phyloP scores from a whole-genome alignment of 306 rosid genomes.

The Fagus crenata region DNA sequence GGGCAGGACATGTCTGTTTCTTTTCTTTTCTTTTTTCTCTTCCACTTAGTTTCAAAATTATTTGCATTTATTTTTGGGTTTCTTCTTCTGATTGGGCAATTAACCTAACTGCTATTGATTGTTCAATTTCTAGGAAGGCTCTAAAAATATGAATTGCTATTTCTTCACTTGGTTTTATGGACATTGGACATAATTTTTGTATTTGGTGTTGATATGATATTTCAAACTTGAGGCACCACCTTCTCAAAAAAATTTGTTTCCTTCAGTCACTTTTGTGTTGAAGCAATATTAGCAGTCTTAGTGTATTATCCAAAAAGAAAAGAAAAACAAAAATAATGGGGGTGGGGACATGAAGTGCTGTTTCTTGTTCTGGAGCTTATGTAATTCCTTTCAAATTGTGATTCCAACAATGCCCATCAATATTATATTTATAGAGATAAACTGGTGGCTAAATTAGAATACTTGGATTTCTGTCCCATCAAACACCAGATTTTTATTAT shows the following conservation, averaged over 20 bases:
- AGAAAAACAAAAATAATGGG: neutral
- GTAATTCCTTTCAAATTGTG: neutral
- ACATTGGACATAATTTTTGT: neutral
- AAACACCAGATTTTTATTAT: slow-evolving; percentile 9
- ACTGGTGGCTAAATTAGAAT: neutral
- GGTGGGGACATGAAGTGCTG: neutral
- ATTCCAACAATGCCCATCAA: neutral
- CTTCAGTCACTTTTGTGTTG: neutral
- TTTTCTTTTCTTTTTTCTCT: too few species aligned
- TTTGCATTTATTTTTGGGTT: too few species aligned
- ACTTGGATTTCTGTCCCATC: neutral
- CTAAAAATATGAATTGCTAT: neutral
- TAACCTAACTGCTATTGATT: too few species aligned
- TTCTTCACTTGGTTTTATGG: neutral
- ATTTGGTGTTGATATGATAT: neutral
- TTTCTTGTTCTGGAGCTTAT: neutral
- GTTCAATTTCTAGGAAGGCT: too few species aligned
- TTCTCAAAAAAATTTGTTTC: neutral
- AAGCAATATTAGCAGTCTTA: neutral
- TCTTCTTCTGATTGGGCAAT: too few species aligned
- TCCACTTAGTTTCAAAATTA: too few species aligned
- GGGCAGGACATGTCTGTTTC: too few species aligned
- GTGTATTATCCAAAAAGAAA: too few species aligned
- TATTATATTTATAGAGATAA: neutral
- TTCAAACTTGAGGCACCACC: neutral